Evolutionary conservation across 2,329 filamentous ascomycete species (phyloP).

Genomic region (Fusarium sp.): DNA sequence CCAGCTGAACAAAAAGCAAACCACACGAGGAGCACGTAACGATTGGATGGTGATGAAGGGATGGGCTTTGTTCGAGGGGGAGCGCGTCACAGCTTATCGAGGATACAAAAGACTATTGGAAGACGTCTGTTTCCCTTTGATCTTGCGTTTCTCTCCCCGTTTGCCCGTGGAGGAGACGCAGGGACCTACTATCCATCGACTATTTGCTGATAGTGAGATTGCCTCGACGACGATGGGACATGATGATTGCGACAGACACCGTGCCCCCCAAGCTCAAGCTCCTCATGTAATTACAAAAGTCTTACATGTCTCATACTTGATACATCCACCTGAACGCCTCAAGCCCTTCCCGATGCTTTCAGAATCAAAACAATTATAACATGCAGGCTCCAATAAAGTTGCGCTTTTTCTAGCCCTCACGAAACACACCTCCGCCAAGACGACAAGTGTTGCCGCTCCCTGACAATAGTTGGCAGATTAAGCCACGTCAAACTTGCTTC

Average conservation of each 20-base stretch:
- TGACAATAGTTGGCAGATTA: constrained; percentile 16
- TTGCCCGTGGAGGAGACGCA: constrained; percentile 19
- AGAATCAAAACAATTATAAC: constrained; percentile 16
- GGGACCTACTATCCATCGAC: constrained; percentile 23
- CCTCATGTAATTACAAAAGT: constrained; percentile 7
- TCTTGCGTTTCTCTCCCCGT: constrained; percentile 5
- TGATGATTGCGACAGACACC: constrained; percentile 2
- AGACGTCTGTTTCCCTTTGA: background rate
- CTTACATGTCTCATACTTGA: constrained; percentile 33
- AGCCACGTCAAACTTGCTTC: background rate
- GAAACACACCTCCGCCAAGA: constrained; percentile 12
- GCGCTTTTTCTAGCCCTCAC: constrained; percentile 24
- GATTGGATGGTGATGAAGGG: constrained; percentile 11
- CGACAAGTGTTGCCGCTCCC: constrained; percentile 25
- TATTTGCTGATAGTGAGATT: constrained; percentile 27
- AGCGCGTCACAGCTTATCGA: background rate
- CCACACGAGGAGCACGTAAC: background rate
- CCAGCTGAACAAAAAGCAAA: constrained; percentile 12
- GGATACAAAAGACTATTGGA: constrained; percentile 15
- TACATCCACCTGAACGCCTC: constrained; percentile 28
- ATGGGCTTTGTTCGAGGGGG: background rate
- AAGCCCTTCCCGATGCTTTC: constrained; percentile 30
- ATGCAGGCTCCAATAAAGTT: constrained; percentile 14
- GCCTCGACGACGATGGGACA: background rate
- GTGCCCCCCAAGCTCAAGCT: constrained; percentile 19